Conservation (phyloP, 805 yeast species). For the Starmerella floricola region DNA sequence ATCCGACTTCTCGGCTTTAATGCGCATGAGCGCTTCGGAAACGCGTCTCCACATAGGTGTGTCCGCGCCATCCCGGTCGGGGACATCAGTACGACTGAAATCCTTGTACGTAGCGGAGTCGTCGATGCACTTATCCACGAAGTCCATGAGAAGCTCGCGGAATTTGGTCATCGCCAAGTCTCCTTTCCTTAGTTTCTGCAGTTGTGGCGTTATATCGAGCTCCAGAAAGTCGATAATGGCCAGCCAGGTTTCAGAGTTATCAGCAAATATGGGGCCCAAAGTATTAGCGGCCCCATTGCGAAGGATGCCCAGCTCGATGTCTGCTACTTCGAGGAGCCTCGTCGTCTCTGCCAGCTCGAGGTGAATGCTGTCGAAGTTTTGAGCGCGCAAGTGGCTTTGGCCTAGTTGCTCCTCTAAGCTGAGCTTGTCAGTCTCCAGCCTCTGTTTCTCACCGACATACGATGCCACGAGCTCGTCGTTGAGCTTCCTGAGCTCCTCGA, state of each 20-base stretch:
- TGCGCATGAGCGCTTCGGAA: background rate
- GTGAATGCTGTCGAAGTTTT: background rate
- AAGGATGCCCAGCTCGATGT: constrained; percentile 3
- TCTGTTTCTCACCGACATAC: constrained; percentile 5
- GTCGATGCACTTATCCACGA: background rate
- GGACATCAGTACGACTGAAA: too few species aligned
- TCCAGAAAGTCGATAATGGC: constrained; percentile 4
- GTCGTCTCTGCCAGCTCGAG: constrained; percentile 1
- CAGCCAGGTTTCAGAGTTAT: background rate
- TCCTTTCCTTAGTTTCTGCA: background rate
- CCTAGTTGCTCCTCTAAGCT: background rate
- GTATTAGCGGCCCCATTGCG: constrained; percentile 2
- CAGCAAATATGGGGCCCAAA: background rate
- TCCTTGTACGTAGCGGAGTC: too few species aligned
- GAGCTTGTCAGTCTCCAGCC: background rate
- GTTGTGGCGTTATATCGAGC: background rate
- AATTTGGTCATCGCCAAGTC: background rate
- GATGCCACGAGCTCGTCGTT: constrained; percentile 14
- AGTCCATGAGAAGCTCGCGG: background rate
- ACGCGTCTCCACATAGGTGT: background rate
- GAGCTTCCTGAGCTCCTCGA: constrained; percentile 11
- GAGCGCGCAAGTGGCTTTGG: background rate
- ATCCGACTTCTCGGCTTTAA: too few species aligned
- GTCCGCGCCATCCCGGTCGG: background rate
- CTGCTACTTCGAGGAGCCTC: constrained; percentile 1